Conservation (phyloP, 192 early-diverging fungal genomes). For the Kappamyces sp. region DNA sequence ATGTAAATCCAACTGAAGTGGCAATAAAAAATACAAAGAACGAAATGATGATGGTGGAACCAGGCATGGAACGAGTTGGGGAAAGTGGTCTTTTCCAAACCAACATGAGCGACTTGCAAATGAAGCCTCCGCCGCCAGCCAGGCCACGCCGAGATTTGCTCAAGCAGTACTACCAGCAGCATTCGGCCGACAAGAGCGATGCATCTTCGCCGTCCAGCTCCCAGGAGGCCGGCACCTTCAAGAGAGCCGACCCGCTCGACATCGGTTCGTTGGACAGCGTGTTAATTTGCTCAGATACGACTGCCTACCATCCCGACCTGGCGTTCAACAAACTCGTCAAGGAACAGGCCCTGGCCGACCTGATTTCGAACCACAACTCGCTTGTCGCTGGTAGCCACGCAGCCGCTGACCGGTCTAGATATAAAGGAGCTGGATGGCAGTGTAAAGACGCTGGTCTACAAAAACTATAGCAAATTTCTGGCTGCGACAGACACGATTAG, state of each 20-base stretch:
- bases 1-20: slow-evolving; percentile 8
- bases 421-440: slow-evolving; percentile 87
- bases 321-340: slow-evolving; percentile 70
- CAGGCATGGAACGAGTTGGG: neutral
- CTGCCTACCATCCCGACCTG: slow-evolving; percentile 68
- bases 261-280: slow-evolving; percentile 45
- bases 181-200: slow-evolving; percentile 1
- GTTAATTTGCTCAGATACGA: slow-evolving; percentile 39
- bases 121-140: neutral
- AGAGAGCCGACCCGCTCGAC: slow-evolving; percentile 58
- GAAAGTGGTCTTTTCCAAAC: too few relatives aligned
- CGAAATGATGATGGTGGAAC: slow-evolving; percentile 6
- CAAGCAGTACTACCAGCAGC: slow-evolving; percentile 33
- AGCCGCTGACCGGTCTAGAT: slow-evolving; percentile 29
- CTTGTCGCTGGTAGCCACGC: slow-evolving; percentile 55
- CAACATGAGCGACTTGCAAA: too few relatives aligned
- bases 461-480: slow-evolving; percentile 98
- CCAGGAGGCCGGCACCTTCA: slow-evolving; percentile 17
- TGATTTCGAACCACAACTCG: slow-evolving; percentile 70
- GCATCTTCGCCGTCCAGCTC: neutral
- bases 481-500: slow-evolving; percentile 88
- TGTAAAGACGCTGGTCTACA: slow-evolving; percentile 96
- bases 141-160: slow-evolving; percentile 28
- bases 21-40: slow-evolving; percentile 13
- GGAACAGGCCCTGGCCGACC: slow-evolving; percentile 57